Evolutionary conservation across 345 rosid species (phyloP), one percentile per base, ranked within the genome.

Genomic region (Salix exigua): DNA sequence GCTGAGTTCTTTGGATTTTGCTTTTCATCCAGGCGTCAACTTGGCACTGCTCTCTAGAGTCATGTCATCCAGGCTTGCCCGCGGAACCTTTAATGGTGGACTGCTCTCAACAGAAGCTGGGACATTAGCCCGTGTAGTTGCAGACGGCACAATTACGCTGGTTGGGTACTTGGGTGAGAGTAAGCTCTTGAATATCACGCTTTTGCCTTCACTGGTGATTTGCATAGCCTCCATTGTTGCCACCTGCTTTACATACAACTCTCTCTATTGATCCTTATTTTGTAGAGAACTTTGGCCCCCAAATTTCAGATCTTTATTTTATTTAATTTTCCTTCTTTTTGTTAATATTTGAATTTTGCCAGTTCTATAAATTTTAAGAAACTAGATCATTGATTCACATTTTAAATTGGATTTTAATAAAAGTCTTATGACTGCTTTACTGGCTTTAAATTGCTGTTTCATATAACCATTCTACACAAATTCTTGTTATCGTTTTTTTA

Each of bases 1-100:
- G 3, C 63, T 25, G 25, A n/a, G 26, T 58, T n/a, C 11, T 58
- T 26, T 23, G 63, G 63, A n/a, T 23, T 58, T 35, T 31, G 12
- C 60, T 16, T 33, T 70, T 14, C 25, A 23, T 81, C 11, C 80
- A 96, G 99, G 99, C 23, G 98, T 96, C 51, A 96, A 94, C 83
- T 83, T 96, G 74, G 88, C 99, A 4, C 87, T 96, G 75, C 91
- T 96, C 14, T 96, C 99, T 30, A 88, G 97, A 10, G 98, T 96
- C 40, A 94, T 96, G 99, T 94, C 99, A 10, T 92, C 99, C 25
- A 87, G 99, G 85, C 94, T 94, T 53, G 90, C 99, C 0, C 89
- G 92, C 2, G 98, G 99, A 83, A 96, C 99, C 25, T 96, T 89
- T 89, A 96, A 96, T 46, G 98, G 98, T 0, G 99, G 99, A 23